Evolutionary conservation across 139 green algal species (phyloP).

Genomic region (Picochlorum costavermella): DNA sequence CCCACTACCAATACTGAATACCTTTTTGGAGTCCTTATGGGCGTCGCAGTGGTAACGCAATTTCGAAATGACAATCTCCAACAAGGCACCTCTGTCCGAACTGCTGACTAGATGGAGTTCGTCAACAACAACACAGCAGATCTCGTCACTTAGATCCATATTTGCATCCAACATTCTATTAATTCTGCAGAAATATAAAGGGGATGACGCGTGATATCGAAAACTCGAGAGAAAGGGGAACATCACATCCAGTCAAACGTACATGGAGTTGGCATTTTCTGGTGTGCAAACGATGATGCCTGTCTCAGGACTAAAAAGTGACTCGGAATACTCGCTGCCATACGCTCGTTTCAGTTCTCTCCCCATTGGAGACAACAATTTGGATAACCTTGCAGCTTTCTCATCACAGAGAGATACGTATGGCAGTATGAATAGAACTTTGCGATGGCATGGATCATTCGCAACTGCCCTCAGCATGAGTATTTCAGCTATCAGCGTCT

Average conservation of each 20-base stretch:
- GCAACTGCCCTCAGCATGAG: slow-evolving; percentile 17
- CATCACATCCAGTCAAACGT: background rate
- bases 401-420: slow-evolving; percentile 13
- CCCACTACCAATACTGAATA: too few relatives aligned
- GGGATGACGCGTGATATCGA: background rate
- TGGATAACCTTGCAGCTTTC: slow-evolving; percentile 3
- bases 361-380: background rate
- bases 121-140: slow-evolving; percentile 16
- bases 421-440: slow-evolving; percentile 19
- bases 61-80: slow-evolving; percentile 95
- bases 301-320: background rate
- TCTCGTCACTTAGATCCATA: background rate
- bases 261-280: slow-evolving; percentile 20
- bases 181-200: slow-evolving; percentile 17
- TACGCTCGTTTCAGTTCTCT: slow-evolving; percentile 12
- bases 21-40: background rate
- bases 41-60: slow-evolving; percentile 49
- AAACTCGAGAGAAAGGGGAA: too few relatives aligned
- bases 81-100: slow-evolving; percentile 63
- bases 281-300: slow-evolving; percentile 20
- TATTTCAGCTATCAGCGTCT: slow-evolving; percentile 18
- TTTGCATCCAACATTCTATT: slow-evolving; percentile 12
- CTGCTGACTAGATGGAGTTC: slow-evolving; percentile 35
- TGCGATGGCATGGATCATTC: slow-evolving; percentile 2
- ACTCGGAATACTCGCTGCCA: slow-evolving; percentile 3